Conservation (phyloP, 75 land plant genomes). For the Pinus taeda region DNA sequence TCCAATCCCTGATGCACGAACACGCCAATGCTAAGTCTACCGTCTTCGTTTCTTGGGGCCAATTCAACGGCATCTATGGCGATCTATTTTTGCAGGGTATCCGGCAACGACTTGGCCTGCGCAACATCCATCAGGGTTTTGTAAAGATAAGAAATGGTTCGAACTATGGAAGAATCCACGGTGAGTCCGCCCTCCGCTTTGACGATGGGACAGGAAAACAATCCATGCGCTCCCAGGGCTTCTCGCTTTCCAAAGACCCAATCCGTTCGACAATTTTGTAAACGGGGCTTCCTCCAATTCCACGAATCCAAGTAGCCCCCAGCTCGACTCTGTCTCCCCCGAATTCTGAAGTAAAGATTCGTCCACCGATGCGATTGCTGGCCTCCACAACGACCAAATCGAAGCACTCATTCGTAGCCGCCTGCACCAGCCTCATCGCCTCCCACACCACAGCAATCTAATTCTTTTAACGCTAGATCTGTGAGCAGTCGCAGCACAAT, state of each 20-base stretch:
- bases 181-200: slow-evolving; percentile 59
- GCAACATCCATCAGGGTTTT: slow-evolving; percentile 32
- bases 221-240: slow-evolving; percentile 75
- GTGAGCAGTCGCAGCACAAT: too few species aligned
- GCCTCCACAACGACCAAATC: slow-evolving; percentile 70
- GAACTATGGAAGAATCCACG: slow-evolving; percentile 25
- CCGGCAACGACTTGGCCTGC: slow-evolving; percentile 11
- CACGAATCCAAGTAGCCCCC: slow-evolving; percentile 97
- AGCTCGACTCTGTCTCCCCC: slow-evolving; percentile 63
- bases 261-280: slow-evolving; percentile 44
- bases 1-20: slow-evolving; percentile 53
- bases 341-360: slow-evolving; percentile 69
- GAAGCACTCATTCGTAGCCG: slow-evolving; percentile 14
- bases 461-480: too few species aligned
- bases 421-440: slow-evolving; percentile 41
- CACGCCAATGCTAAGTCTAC: slow-evolving; percentile 37
- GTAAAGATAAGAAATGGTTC: slow-evolving; percentile 36
- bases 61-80: background rate
- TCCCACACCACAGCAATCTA: too few species aligned
- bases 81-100: background rate
- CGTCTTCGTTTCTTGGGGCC: slow-evolving; percentile 3
- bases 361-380: slow-evolving; percentile 71
- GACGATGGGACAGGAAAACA: slow-evolving; percentile 36
- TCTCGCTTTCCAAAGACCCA: slow-evolving; percentile 33
- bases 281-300: slow-evolving; percentile 81